phyloP scores from a whole-genome alignment of 768 basidiomycete species.

The Leucocoprinus sp. region DNA sequence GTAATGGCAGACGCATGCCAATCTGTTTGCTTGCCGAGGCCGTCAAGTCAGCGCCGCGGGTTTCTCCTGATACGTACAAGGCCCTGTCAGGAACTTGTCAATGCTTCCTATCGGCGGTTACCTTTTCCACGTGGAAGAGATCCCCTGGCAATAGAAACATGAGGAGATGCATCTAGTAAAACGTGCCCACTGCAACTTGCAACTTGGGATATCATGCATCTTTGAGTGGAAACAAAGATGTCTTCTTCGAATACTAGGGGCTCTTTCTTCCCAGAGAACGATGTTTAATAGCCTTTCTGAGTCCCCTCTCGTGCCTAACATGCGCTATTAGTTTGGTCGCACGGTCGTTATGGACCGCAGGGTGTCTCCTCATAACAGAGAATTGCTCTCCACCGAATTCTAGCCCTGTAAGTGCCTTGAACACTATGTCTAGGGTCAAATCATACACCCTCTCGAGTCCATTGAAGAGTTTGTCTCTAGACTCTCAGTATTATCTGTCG shows the following conservation, averaged over 20 bases:
- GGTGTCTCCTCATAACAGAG: not conserved
- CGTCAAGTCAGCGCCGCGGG: too few relatives aligned
- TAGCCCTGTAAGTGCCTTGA: too few relatives aligned
- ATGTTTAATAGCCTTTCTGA: too few relatives aligned
- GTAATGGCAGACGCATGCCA: too few relatives aligned
- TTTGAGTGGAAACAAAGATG: not conserved
- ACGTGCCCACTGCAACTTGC: not conserved
- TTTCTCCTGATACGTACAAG: too few relatives aligned
- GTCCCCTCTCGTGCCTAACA: not conserved
- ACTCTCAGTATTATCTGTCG: constrained; percentile 1
- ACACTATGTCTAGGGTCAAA: not conserved
- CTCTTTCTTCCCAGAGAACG: not conserved
- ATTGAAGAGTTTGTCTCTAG: not conserved
- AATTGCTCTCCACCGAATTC: too few relatives aligned
- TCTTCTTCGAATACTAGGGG: not conserved
- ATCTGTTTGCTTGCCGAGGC: too few relatives aligned
- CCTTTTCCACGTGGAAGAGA: too few relatives aligned
- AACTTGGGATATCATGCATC: too few relatives aligned
- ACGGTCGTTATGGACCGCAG: not conserved
- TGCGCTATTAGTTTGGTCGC: not conserved
- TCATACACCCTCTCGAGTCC: not conserved
- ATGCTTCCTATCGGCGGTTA: too few relatives aligned
- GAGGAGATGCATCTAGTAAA: not conserved
- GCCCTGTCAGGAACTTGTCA: too few relatives aligned
- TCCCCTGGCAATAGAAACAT: not conserved